phyloP scores from a whole-genome alignment of 176 grass and related monocot species.

The Pontederia paniculata region DNA sequence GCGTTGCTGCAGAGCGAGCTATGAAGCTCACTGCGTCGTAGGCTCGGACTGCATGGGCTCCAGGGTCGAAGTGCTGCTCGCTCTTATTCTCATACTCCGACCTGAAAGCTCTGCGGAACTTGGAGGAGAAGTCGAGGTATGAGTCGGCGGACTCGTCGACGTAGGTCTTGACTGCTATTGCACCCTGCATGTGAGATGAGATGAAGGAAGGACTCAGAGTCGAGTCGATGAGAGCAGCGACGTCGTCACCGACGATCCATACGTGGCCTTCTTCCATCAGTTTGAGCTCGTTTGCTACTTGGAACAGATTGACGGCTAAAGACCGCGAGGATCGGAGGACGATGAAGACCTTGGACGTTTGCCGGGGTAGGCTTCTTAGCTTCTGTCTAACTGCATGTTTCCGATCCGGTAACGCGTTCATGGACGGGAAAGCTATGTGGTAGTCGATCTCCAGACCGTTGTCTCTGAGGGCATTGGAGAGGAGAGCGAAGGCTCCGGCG shows the following conservation, averaged over 20 bases:
- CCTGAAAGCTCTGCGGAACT: constrained; percentile 6
- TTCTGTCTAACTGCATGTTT: neutral
- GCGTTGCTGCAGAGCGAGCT: neutral
- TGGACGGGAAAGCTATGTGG: neutral
- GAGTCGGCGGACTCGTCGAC: constrained; percentile 1
- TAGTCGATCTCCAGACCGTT: constrained; percentile 14
- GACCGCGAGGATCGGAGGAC: constrained; percentile 11
- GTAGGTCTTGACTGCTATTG: constrained; percentile 24
- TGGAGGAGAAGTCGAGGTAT: constrained; percentile 11
- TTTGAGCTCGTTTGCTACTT: constrained; percentile 13
- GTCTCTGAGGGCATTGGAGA: constrained; percentile 5
- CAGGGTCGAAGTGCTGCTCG: neutral
- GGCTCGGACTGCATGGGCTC: neutral
- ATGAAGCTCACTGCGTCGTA: constrained; percentile 23
- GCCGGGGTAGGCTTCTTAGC: constrained; percentile 5
- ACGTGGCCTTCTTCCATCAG: constrained; percentile 12
- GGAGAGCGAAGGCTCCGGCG: neutral
- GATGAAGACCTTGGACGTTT: constrained; percentile 23
- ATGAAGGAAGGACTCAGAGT: constrained; percentile 12
- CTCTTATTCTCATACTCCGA: neutral
- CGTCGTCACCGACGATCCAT: constrained; percentile 25
- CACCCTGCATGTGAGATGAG: constrained; percentile 26
- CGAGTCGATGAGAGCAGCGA: constrained; percentile 21
- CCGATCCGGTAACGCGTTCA: neutral
- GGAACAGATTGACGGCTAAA: constrained; percentile 14